Base-by-base conservation (phyloP, 306 rosid species). In the Casuarina cunninghamiana region DNA sequence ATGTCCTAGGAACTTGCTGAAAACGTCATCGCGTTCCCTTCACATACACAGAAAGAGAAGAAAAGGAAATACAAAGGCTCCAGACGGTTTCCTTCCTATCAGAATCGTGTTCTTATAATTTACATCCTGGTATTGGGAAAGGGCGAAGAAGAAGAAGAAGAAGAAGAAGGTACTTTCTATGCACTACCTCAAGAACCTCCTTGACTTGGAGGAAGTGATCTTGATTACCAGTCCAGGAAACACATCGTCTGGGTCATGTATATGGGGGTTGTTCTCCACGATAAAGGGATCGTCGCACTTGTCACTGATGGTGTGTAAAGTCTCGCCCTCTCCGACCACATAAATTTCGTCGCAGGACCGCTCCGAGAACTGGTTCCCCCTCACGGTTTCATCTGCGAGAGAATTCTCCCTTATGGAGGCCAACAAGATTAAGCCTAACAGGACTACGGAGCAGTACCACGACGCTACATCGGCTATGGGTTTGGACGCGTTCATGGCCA, bases 141-240 rank as follows among this genome's bases (percentile, higher is more conserved):
- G 32, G 32, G 10, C 10, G 13, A 49, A 15, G 53, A 58, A 9
- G 21, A n/a, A 63, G 32, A 4, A 63, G 32, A 12, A 68, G 53
- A 43, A 13, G 16, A 32, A 38, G 16, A 55, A 44, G 49, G 26
- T 10, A 70, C 13, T 76, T 42, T 46, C 50, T 77, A 50, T 32
- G 2, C 6, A 68, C 73, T 75, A 68, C 76, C 48, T 61, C 42
- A 62, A 66, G 1, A 69, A 42, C 16, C 68, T 78, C 60, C 63
- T 71, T 21, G 78, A 51, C 19, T 57, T 63, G 26, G 76, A 53
- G 69, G 88, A 69, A 71, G 73, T 84, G 73, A 93, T 93, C 87
- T 73, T 89, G 82, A 93, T 93, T 49, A 93, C 96, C 60, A 93
- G 84, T 10, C 97, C 97, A 1, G 97, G 97, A 80, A 85, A 93